Conservation (phyloP, 805 yeast species). For the Teunomyces kruisii region DNA sequence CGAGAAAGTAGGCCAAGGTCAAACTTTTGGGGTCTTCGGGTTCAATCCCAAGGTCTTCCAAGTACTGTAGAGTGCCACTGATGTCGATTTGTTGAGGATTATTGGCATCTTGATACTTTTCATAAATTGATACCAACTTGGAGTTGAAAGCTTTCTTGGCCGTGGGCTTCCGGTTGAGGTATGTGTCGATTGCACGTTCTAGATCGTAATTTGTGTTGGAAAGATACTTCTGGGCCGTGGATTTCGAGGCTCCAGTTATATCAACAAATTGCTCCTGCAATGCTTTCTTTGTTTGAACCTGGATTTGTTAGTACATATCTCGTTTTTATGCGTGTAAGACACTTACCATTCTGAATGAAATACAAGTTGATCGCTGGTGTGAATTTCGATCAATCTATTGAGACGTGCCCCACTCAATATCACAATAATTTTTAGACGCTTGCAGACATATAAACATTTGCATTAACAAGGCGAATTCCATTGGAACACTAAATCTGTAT, state of each 20-base stretch:
- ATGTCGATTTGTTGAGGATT: conserved; percentile 53
- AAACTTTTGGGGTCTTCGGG: conserved; percentile 76
- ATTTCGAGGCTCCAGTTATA: conserved; percentile 37
- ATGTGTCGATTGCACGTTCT: conserved; percentile 31
- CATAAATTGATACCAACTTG: conserved; percentile 30
- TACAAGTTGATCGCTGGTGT: no score
- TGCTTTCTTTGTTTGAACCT: conserved; percentile 5
- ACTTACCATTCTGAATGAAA: conserved; percentile 4
- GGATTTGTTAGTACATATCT: background rate
- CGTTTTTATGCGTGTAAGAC: background rate
- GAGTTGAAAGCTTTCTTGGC: conserved; percentile 10
- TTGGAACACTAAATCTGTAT: no score
- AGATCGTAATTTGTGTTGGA: conserved; percentile 29
- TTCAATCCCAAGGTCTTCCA: conserved; percentile 64
- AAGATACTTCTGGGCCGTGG: conserved; percentile 38
- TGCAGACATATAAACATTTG: background rate
- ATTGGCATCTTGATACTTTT: conserved; percentile 29
- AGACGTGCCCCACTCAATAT: background rate
- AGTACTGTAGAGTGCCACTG: conserved; percentile 72
- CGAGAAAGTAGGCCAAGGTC: conserved; percentile 66
- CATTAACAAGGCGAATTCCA: background rate
- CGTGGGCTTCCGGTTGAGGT: conserved; percentile 11
- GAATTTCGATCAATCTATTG: background rate
- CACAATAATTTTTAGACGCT: conserved; percentile 1
- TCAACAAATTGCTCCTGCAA: conserved; percentile 36